These are phyloP conservation scores for Tetradesmus obliquus DNA, from an alignment of 139 green algal genomes.

Conservation along the genomic window DNA sequence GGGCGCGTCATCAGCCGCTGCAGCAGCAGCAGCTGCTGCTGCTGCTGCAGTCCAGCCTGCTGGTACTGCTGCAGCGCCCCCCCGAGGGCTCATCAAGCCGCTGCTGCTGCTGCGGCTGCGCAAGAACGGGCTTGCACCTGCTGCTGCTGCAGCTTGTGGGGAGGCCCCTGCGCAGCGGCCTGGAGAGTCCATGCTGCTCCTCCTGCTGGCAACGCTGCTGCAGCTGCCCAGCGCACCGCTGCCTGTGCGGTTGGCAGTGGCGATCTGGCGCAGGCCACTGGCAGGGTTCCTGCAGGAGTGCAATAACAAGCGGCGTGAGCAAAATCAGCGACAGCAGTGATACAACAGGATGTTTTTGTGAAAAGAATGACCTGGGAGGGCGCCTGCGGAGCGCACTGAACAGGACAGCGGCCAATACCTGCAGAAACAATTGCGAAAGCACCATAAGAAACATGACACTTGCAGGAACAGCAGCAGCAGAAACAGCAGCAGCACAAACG, in stretches of 20 bases:
- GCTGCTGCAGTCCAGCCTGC: background rate
- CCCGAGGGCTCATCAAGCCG: background rate
- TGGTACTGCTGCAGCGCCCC: background rate
- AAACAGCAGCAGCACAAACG: background rate
- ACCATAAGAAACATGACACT: background rate
- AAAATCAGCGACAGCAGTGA: no score
- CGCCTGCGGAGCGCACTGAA: no score
- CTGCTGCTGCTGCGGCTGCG: background rate
- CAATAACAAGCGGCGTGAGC: no score
- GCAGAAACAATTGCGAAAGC: no score
- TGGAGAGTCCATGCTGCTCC: background rate
- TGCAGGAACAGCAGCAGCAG: no score
- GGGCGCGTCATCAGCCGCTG: background rate
- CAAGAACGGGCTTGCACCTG: background rate
- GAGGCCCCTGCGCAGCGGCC: background rate
- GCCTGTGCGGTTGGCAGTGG: background rate
- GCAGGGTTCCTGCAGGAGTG: no score
- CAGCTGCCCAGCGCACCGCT: background rate
- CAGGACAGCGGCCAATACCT: no score
- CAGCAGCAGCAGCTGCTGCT: background rate
- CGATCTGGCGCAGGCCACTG: background rate
- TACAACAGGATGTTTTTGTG: no score
- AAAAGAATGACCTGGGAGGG: no score
- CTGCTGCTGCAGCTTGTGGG: background rate
- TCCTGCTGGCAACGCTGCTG: slow-evolving; percentile 9